Evolutionary conservation across 2,329 filamentous ascomycete genomes (phyloP).

Genomic region (Cladosporium sp.): DNA sequence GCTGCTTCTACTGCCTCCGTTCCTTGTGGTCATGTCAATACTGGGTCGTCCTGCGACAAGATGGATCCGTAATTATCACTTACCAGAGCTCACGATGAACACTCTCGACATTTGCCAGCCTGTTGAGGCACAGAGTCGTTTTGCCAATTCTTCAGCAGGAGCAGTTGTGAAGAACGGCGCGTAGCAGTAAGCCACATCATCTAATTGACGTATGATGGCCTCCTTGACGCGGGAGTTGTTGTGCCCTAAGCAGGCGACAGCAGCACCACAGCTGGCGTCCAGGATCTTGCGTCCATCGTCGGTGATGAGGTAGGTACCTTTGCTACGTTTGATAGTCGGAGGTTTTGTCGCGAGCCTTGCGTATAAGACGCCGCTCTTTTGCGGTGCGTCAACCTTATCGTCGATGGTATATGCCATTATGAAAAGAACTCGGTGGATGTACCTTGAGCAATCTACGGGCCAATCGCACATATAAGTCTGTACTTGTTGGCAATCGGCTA

Average conservation of each 20-base stretch:
- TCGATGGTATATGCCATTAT: background rate
- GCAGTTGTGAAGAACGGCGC: conserved; percentile 59
- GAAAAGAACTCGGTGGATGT: background rate
- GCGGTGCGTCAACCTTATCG: background rate
- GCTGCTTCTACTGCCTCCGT: conserved; percentile 66
- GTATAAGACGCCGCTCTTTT: background rate
- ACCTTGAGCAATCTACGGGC: background rate
- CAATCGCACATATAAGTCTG: background rate
- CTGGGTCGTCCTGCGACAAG: background rate
- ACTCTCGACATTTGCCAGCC: conserved; percentile 53
- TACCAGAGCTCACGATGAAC: conserved; percentile 60
- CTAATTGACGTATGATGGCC: conserved; percentile 61
- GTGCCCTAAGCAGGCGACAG: conserved; percentile 70
- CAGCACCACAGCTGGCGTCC: conserved; percentile 72
- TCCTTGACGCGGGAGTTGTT: conserved; percentile 49
- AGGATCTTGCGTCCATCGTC: conserved; percentile 58
- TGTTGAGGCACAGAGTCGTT: conserved; percentile 50
- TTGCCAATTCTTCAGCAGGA: conserved; percentile 55
- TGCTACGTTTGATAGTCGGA: background rate
- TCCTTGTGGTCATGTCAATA: conserved; percentile 45
- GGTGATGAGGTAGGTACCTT: background rate
- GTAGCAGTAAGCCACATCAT: conserved; percentile 59
- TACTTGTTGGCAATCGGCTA: background rate
- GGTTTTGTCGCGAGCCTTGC: background rate
- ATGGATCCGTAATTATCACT: conserved; percentile 59